Evolutionary conservation across 108 stramenopile species (phyloP), one percentile per base, ranked within the genome.

Genomic region (Mayamaea pseudoterrestris): DNA sequence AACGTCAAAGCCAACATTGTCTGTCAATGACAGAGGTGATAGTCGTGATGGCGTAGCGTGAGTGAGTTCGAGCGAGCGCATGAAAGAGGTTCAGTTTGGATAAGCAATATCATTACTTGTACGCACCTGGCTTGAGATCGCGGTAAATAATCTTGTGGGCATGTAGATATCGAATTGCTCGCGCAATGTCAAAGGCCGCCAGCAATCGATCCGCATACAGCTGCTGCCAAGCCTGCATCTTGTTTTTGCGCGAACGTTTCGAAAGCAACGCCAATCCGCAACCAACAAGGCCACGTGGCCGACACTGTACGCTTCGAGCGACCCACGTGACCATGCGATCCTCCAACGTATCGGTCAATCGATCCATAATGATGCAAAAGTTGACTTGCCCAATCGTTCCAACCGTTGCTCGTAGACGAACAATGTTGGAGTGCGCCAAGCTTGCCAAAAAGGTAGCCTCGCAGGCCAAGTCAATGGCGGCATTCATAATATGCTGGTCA

Each of bases 111-210:
- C n/a, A n/a, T n/a, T n/a, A n/a, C n/a, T n/a, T n/a, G 8, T 8
- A 6, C 37, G 16, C 20, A 39, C 37, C 37, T 34, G 44, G 37
- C 49, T 60, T 65, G 30, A 97, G 58, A 47, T 98, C 96, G 17
- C 93, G 87, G 65, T 91, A 86, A 39, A 98, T 86, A 22, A 98
- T 93, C 26, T 85, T 59, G 31, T 85, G 67, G 44, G 86, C 81
- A 53, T 98, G 96, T 45, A 98, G 80, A 42, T 88, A 82, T 35
- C 83, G 70, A 6, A 96, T 77, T 11, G 89, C 92, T 41, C 63
- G 44, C 0, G 75, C 58, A 26, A 83, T 58, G 44, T 79, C 69
- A 31, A 52, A 41, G 9, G 71, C 66, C 1, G 62, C 71, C n/a
- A 17, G 25, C 30, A 78, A 46, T 24, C 76, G 52, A 11, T 71